Evolutionary conservation across 2,329 filamentous ascomycete species (phyloP).

Genomic region (Ophiostoma populinum): DNA sequence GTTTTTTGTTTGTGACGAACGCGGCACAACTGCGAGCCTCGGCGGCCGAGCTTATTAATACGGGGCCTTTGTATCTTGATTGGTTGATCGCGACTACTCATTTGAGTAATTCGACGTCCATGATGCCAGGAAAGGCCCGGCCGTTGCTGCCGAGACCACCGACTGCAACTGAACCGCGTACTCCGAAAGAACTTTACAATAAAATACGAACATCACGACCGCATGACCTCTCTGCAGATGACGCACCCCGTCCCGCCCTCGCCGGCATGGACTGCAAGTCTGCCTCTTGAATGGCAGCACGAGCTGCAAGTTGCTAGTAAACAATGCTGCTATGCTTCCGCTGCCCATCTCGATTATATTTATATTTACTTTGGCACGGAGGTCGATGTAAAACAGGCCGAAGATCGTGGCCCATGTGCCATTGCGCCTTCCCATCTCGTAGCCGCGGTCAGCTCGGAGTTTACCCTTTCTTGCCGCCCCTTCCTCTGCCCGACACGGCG

Average conservation of each 20-base stretch:
- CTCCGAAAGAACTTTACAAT: background rate
- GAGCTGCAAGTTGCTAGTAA: too few species aligned
- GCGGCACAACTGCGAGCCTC: slow-evolving; percentile 3
- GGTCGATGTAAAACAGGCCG: too few species aligned
- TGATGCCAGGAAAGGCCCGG: slow-evolving; percentile 2
- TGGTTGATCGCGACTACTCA: slow-evolving; percentile 3
- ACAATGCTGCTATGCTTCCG: too few species aligned
- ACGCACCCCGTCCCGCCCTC: too few species aligned
- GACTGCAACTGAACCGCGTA: background rate
- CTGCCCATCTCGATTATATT: too few species aligned
- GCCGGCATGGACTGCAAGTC: too few species aligned
- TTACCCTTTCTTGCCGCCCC: background rate
- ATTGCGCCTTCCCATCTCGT: slow-evolving; percentile 6
- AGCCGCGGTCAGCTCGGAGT: too few species aligned
- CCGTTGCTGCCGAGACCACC: slow-evolving; percentile 4
- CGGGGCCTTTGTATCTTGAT: background rate
- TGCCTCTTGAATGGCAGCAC: too few species aligned
- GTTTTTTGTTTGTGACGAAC: slow-evolving; percentile 6
- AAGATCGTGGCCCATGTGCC: too few species aligned
- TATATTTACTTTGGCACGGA: too few species aligned
- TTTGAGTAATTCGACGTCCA: slow-evolving; percentile 4
- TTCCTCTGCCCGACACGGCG: background rate
- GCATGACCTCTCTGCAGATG: too few species aligned
- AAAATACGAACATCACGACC: background rate
- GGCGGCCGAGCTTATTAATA: slow-evolving; percentile 1